phyloP scores from a whole-genome alignment of 495 filamentous ascomycete genomes.

The Xylaria cubensis region DNA sequence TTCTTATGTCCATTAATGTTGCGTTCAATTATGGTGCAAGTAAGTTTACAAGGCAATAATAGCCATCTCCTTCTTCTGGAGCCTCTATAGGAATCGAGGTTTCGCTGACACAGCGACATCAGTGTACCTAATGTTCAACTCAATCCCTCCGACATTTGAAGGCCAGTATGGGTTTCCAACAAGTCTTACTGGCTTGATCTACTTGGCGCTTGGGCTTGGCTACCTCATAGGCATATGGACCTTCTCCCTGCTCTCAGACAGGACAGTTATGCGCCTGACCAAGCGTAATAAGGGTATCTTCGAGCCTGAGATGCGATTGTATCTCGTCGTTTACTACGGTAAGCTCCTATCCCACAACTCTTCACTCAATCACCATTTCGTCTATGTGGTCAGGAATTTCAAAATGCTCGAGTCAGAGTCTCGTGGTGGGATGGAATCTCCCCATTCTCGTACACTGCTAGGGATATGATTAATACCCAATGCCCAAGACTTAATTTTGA shows the following conservation, averaged over 20 bases:
- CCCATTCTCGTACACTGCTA: neutral
- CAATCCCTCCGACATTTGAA: constrained; percentile 66
- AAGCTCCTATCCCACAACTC: neutral
- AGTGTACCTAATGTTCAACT: constrained; percentile 77
- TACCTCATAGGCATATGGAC: constrained; percentile 44
- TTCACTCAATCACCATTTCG: neutral
- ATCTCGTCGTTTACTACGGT: constrained; percentile 48
- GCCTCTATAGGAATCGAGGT: neutral
- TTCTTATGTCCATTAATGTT: constrained; percentile 74
- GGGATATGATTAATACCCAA: neutral
- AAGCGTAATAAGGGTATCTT: constrained; percentile 56
- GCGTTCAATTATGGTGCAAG: constrained; percentile 72
- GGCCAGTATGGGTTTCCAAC: constrained; percentile 53
- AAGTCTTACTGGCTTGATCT: constrained; percentile 47
- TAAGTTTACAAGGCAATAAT: constrained; percentile 4
- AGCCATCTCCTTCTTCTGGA: neutral
- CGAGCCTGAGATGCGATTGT: constrained; percentile 62
- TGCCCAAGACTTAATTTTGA: neutral
- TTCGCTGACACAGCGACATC: neutral
- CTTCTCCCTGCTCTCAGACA: constrained; percentile 50
- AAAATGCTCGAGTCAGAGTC: neutral
- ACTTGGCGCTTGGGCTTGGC: constrained; percentile 52
- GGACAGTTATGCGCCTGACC: constrained; percentile 51
- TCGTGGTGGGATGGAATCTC: neutral
- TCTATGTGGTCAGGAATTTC: neutral